Base-by-base conservation (phyloP, 345 rosid species). In the Eucalyptus sideroxylon region DNA sequence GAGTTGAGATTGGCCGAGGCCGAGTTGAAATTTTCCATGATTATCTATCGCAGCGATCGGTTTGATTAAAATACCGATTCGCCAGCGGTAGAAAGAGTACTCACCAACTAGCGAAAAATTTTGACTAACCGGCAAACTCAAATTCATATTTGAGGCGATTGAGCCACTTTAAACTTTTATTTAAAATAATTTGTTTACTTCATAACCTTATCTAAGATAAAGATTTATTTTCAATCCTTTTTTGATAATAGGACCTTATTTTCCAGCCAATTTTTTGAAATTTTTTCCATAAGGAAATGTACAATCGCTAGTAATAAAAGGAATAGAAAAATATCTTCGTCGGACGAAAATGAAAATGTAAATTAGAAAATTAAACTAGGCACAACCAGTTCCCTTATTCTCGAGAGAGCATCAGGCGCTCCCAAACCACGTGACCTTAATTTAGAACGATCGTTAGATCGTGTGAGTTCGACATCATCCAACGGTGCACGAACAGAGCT, bases 201-300 rank as follows among this genome's bases (percentile, higher is more conserved):
- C 0, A 4, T 53, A 8, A 0, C 9, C 2, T 56, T 56, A 9
- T 56, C 11, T 23, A 56, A 23, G 62, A 23, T 2, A 0, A 56
- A 7, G 56, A 3, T 19, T 53, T 0, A 0, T 53, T 19, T 3
- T 51, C 0, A 51, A 17, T 51, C 56, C 56, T 17, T 3, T 51
- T 17, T 19, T 8, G 59, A 53, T 8, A 19, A 19, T 21, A 19
- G 26, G 0, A 4, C 56, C 24, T 1, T 3, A 4, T 0, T 8
- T 56, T 24, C 62, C 0, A 10, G 30, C 27, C 62, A 1, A 19
- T 23, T 24, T 56, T 19, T 56, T 24, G 5, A 24, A 56, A 0
- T 9, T 23, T 56, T 56, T 23, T 23, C 27, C 62, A 0, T 24
- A 56, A 56, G 15, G 31, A 60, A 26, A 27, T 2, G 69, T 26